Percentiles rank a stretch among this genome's conserved stretches.
These are phyloP conservation scores for Echites panduratus DNA, from an alignment of 257 asterid species.

Conservation along the genomic window DNA sequence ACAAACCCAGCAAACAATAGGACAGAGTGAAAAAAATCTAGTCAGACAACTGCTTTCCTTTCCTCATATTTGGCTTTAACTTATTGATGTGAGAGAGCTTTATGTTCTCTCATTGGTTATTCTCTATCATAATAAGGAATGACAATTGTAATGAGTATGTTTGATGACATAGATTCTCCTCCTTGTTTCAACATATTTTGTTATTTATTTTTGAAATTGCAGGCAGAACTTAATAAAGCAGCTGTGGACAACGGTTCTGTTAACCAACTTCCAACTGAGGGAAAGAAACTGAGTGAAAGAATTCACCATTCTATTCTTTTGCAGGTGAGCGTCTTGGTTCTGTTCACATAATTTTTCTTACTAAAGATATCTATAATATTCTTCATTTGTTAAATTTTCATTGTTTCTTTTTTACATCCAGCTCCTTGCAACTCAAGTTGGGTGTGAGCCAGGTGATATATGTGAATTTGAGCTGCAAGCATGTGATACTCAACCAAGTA, in stretches of 20 bases:
- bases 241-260: slow-evolving; percentile 40
- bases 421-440: slow-evolving; percentile 70
- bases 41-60: background rate
- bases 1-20: background rate
- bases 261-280: slow-evolving; percentile 32
- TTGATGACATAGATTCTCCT: background rate
- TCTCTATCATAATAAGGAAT: background rate
- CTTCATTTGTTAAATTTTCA: background rate
- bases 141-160: background rate
- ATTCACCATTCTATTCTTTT: slow-evolving; percentile 83
- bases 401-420: slow-evolving; percentile 24
- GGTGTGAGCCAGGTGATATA: slow-evolving; percentile 78
- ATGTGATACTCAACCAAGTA: slow-evolving; percentile 89
- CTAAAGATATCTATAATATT: background rate
- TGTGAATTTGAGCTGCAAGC: slow-evolving; percentile 96
- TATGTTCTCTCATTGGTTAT: background rate
- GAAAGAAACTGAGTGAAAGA: slow-evolving; percentile 30
- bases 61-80: background rate
- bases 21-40: background rate
- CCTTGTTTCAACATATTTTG: background rate
- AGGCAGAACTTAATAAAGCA: slow-evolving; percentile 79
- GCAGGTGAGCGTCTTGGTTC: slow-evolving; percentile 40
- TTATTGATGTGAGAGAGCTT: background rate
- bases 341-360: background rate
- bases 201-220: slow-evolving; percentile 4